Conservation (phyloP, 2,329 filamentous ascomycete species). For the Endoconidiophora laricicola region DNA sequence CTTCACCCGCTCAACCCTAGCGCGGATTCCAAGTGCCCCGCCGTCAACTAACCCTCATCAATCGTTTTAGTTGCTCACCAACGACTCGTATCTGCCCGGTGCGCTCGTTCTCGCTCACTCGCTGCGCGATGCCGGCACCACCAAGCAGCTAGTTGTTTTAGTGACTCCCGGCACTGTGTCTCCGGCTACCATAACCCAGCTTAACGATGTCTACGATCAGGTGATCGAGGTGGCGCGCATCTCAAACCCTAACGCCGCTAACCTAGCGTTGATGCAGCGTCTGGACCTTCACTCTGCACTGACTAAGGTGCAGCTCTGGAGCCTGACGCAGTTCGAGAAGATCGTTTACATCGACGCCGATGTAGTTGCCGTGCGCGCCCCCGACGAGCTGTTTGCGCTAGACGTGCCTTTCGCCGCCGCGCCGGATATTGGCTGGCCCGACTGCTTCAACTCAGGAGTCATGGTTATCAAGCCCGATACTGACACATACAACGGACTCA, state of each 20-base stretch:
- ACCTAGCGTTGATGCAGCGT: conserved; percentile 83
- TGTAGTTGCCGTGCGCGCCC: conserved; percentile 73
- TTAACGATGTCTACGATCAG: conserved; percentile 79
- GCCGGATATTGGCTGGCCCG: conserved; percentile 94
- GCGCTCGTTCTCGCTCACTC: conserved; percentile 90
- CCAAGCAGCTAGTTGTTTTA: conserved; percentile 70
- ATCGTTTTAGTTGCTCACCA: conserved; percentile 46
- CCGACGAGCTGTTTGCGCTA: conserved; percentile 76
- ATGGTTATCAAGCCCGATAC: conserved; percentile 80
- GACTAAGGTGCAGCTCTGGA: conserved; percentile 93
- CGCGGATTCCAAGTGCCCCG: too few species aligned
- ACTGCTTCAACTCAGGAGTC: conserved; percentile 94
- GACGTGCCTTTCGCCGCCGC: conserved; percentile 49
- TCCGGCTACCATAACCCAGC: conserved; percentile 55
- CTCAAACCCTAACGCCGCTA: conserved; percentile 58
- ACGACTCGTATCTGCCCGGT: conserved; percentile 68
- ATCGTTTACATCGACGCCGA: conserved; percentile 94
- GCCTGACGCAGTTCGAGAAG: conserved; percentile 72
- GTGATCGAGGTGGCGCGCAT: conserved; percentile 72
- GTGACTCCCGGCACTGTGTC: conserved; percentile 69
- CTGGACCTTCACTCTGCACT: conserved; percentile 82
- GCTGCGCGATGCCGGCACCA: conserved; percentile 73
- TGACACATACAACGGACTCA: conserved; percentile 73
- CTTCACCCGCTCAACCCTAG: not conserved
- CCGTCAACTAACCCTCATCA: not conserved